Evolutionary conservation across 495 filamentous ascomycete species (phyloP), one percentile per base, ranked within the genome.

Genomic region (Penicillium coffeae): DNA sequence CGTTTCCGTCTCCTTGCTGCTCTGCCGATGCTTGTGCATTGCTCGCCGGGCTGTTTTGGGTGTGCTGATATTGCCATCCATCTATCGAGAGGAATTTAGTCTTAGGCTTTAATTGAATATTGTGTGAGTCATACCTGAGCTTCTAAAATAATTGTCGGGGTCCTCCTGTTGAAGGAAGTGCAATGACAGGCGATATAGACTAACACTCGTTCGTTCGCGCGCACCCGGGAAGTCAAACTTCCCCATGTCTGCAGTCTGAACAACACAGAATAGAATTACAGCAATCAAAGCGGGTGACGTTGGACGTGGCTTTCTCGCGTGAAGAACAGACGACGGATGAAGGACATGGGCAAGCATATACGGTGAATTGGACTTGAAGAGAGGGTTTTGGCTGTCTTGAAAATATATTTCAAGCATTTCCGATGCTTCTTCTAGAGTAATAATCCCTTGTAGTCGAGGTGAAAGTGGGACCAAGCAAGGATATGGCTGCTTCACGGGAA

Each of bases 391-490:
- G 35, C 70, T 63, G 22, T 73, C 73, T 42, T 68, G 62, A 49
- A 79, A 79, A 51, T 72, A 79, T 10, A 76, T 62, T 22, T 78
- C 76, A 5, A 79, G 59, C 36, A 79, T 60, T 43, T 78, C 71
- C 37, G 73, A 77, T 1, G 75, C 75, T 44, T 74, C 68, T 8
- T 56, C 38, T 10, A 67, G 44, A 0, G 74, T 54, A 13, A 79
- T 59, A 39, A 74, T 63, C 8, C 64, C 55, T 15, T 62, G 52
- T 30, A 77, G 48, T 39, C 68, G 57, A 2, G 72, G 72, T 13
- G 77, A 52, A 8, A 71, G 48, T 4, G 46, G 34, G 2, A 55
- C 47, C 1, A 65, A 51, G 19, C 59, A 65, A 9, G 36, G 48
- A 20, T 66, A 64, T 14, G 48, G 33, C 15, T 38, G 9, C 33